phyloP scores from a whole-genome alignment of 2,329 filamentous ascomycete genomes.

The Epicoccum nigrum region DNA sequence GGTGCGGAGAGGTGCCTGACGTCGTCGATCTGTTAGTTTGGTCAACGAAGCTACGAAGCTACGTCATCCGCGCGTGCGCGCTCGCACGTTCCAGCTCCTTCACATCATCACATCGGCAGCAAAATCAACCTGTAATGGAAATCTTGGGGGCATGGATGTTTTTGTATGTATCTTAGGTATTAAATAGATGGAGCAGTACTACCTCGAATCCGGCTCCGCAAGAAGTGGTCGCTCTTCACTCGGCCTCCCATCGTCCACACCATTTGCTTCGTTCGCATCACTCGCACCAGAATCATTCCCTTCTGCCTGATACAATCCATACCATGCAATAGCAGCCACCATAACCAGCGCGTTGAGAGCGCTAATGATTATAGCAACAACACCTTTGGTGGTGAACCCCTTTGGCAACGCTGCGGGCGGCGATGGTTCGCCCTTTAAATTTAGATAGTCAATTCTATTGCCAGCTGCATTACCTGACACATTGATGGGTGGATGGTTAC shows the following conservation, averaged over 20 bases:
- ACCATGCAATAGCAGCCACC: constrained; percentile 11
- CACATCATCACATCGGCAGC: no score
- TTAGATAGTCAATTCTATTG: background rate
- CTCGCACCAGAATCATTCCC: background rate
- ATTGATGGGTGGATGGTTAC: background rate
- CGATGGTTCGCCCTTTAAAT: constrained; percentile 3
- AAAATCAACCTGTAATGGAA: no score
- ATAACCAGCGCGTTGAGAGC: background rate
- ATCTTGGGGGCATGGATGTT: no score
- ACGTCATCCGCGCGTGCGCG: constrained; percentile 15
- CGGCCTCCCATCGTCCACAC: background rate
- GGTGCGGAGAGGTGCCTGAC: constrained; percentile 1
- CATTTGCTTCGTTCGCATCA: background rate
- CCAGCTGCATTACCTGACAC: constrained; percentile 4
- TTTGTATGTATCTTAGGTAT: no score
- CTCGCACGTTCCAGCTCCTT: background rate
- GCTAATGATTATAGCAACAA: constrained; percentile 1
- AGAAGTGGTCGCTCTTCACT: background rate
- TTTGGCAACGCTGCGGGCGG: background rate
- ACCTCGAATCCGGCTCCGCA: background rate
- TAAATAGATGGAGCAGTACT: background rate
- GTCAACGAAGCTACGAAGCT: background rate
- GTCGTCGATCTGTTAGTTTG: constrained; percentile 5
- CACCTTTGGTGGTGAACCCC: constrained; percentile 3
- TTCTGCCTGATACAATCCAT: constrained; percentile 7